A percentile compares a stretch with the other conserved stretches of the same genome.
These are phyloP conservation scores for Erodium maritimum DNA, from an alignment of 345 rosid species.

Conservation along the genomic window DNA sequence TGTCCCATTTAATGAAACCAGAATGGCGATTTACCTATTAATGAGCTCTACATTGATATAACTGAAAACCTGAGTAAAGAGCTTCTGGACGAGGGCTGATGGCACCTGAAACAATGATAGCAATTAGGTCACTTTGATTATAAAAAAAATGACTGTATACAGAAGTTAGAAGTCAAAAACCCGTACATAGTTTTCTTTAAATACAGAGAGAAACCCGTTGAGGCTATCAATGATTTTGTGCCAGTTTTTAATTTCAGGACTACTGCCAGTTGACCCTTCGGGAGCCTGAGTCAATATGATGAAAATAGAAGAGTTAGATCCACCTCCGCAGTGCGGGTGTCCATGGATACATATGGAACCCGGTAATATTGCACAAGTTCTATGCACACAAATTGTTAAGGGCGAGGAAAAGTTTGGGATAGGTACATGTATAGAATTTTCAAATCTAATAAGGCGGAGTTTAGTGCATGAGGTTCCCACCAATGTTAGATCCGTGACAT, in stretches of 20 bases:
- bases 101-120: slow-evolving; percentile 53
- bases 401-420: too few species aligned
- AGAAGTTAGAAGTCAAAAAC: background rate
- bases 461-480: too few species aligned
- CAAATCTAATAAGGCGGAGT: too few species aligned
- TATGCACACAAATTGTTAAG: too few species aligned
- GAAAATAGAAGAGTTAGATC: too few species aligned
- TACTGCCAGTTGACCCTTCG: slow-evolving; percentile 25
- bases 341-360: too few species aligned
- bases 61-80: slow-evolving; percentile 60
- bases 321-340: too few species aligned
- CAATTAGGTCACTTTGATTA: background rate
- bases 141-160: too few species aligned
- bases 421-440: too few species aligned
- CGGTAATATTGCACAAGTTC: too few species aligned
- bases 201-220: slow-evolving; percentile 34
- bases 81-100: slow-evolving; percentile 58
- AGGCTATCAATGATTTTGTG: slow-evolving; percentile 47
- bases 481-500: too few species aligned
- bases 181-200: slow-evolving; percentile 72
- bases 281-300: slow-evolving; percentile 6
- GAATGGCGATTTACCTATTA: slow-evolving; percentile 42
- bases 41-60: slow-evolving; percentile 69
- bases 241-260: slow-evolving; percentile 48
- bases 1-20: too few species aligned